Conservation (phyloP, 2,329 filamentous ascomycete species). For the Phaeosphaeria sp. region DNA sequence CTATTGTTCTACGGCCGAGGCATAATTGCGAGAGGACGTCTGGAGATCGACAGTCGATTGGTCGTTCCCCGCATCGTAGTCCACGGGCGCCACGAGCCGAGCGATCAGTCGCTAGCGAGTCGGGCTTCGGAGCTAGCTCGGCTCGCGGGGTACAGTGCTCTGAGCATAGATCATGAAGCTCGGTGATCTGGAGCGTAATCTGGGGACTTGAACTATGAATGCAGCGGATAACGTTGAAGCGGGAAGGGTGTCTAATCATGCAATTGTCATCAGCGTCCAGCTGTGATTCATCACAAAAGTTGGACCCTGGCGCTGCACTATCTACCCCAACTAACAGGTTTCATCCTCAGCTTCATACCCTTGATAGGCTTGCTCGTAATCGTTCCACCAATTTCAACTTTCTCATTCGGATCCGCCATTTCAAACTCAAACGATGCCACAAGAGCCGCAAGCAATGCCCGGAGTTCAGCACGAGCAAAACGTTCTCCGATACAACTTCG, state of each 20-base stretch:
- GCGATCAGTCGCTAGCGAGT: not conserved
- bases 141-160: not conserved
- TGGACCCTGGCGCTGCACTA: too few relatives aligned
- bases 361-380: conserved; percentile 49
- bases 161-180: not conserved
- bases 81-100: not conserved
- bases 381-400: conserved; percentile 40
- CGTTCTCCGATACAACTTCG: conserved; percentile 49
- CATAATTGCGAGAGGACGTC: too few relatives aligned
- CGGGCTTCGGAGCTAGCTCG: not conserved
- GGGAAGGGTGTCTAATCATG: too few relatives aligned
- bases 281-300: too few relatives aligned
- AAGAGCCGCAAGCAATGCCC: conserved; percentile 45
- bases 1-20: not conserved
- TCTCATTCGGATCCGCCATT: conserved; percentile 40
- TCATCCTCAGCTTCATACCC: conserved; percentile 47
- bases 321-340: conserved; percentile 26
- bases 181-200: not conserved
- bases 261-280: too few relatives aligned
- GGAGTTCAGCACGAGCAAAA: conserved; percentile 48
- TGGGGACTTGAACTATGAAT: too few relatives aligned
- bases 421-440: conserved; percentile 43
- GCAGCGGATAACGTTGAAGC: too few relatives aligned
- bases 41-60: not conserved
- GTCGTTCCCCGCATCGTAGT: not conserved